phyloP scores from a whole-genome alignment of 441 rosid species.

The Cnidoscolus chayamansa region DNA sequence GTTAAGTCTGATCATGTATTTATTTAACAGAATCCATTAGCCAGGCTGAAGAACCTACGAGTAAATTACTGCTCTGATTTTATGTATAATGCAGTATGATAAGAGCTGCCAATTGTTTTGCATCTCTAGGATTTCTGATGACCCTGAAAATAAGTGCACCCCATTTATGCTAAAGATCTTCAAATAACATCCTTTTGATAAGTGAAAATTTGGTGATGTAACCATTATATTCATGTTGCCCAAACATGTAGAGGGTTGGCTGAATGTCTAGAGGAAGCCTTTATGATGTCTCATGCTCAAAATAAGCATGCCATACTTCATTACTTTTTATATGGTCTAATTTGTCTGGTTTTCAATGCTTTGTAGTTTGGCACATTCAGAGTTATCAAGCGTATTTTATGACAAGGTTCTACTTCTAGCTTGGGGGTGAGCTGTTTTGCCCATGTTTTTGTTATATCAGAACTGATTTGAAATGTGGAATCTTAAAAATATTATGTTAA shows the following conservation, averaged over 20 bases:
- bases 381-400: slow-evolving; percentile 84
- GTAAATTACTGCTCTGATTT: too few relatives aligned
- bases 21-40: background rate
- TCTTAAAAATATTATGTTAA: background rate
- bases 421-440: slow-evolving; percentile 60
- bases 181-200: background rate
- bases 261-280: background rate
- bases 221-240: background rate
- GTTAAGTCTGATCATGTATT: background rate
- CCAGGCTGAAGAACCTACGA: too few relatives aligned
- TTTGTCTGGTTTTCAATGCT: slow-evolving; percentile 14
- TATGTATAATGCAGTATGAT: background rate
- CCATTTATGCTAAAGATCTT: background rate
- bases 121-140: background rate
- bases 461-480: background rate
- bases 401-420: slow-evolving; percentile 87
- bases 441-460: background rate
- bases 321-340: background rate
- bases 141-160: background rate
- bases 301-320: background rate
- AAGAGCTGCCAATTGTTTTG: background rate
- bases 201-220: background rate
- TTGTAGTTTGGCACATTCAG: slow-evolving; percentile 89
- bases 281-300: slow-evolving; percentile 1
- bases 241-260: background rate